These are phyloP conservation scores for Herpetomonas tarakana DNA, from an alignment of 208 protist genomes.

Conservation along the genomic window DNA sequence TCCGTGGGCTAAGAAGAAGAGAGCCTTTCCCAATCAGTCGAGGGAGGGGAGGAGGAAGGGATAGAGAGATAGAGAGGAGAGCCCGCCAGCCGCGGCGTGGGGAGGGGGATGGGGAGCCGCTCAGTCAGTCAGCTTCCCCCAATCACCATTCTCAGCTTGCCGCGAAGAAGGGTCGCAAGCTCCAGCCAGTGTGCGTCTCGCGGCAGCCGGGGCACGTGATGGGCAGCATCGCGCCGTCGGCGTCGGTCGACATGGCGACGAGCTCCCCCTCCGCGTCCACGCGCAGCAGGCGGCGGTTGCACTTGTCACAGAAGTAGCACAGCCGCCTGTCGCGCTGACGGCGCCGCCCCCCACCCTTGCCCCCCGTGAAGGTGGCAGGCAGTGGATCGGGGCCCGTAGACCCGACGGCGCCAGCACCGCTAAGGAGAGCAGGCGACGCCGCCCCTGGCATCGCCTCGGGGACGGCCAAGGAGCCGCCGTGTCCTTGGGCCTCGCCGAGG, in stretches of 20 bases:
- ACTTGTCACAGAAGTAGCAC: slow-evolving; percentile 66
- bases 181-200: slow-evolving; percentile 66
- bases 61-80: slow-evolving; percentile 5
- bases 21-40: too few species aligned
- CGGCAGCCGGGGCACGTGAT: slow-evolving; percentile 80
- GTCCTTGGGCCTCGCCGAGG: background rate
- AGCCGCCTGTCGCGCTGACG: slow-evolving; percentile 22
- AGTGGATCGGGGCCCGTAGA: too few species aligned
- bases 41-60: slow-evolving; percentile 6
- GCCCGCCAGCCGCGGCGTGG: background rate
- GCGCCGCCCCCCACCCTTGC: background rate
- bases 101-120: background rate
- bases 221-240: slow-evolving; percentile 53
- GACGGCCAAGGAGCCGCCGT: too few species aligned
- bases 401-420: slow-evolving; percentile 2
- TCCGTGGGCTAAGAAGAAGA: too few species aligned
- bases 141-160: background rate
- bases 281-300: slow-evolving; percentile 63
- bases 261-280: slow-evolving; percentile 74
- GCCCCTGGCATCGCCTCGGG: background rate
- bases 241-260: slow-evolving; percentile 70
- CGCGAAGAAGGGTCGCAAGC: slow-evolving; percentile 42
- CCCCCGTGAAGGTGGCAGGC: too few species aligned
- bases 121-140: background rate
- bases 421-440: background rate